A percentile compares a stretch with the other conserved stretches of the same genome.
phyloP scores from a whole-genome alignment of 1,139 yeast genomes.

The Pichia sp. region DNA sequence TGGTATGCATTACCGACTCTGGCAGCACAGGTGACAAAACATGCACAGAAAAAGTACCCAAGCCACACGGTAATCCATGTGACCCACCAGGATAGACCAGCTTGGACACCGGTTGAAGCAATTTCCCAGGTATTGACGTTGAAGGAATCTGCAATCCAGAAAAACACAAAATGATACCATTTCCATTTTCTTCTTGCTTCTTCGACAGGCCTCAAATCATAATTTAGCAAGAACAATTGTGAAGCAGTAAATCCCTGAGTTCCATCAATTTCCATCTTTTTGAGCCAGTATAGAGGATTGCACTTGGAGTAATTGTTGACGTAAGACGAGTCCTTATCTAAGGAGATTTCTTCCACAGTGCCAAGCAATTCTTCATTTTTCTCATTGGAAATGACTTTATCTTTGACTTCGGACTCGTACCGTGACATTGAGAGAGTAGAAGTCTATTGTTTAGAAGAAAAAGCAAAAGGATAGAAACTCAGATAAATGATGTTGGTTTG shows the following conservation, averaged over 20 bases:
- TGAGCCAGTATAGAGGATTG: slow-evolving; percentile 43
- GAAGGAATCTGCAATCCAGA: slow-evolving; percentile 85
- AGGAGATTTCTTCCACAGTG: not conserved
- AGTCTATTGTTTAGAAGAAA: no score
- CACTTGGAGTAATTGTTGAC: slow-evolving; percentile 15
- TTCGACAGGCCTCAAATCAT: slow-evolving; percentile 74
- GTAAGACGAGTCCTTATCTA: slow-evolving; percentile 24
- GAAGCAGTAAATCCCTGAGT: slow-evolving; percentile 29
- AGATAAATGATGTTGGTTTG: no score
- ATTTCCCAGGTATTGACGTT: slow-evolving; percentile 88
- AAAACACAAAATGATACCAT: slow-evolving; percentile 70
- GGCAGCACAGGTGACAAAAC: slow-evolving; percentile 55
- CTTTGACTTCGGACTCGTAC: not conserved
- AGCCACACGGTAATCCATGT: slow-evolving; percentile 81
- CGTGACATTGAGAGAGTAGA: not conserved
- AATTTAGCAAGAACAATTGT: slow-evolving; percentile 58
- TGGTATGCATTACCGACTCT: slow-evolving; percentile 70
- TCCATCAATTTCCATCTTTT: slow-evolving; percentile 38
- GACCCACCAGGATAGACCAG: slow-evolving; percentile 83
- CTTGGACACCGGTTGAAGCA: slow-evolving; percentile 71
- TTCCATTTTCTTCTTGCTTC: slow-evolving; percentile 63
- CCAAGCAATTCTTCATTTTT: not conserved
- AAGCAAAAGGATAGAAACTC: no score
- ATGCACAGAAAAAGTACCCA: slow-evolving; percentile 40
- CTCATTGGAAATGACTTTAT: not conserved